Conservation (phyloP, 371 early-diverging fungal genomes). For the Mortierella sp. region DNA sequence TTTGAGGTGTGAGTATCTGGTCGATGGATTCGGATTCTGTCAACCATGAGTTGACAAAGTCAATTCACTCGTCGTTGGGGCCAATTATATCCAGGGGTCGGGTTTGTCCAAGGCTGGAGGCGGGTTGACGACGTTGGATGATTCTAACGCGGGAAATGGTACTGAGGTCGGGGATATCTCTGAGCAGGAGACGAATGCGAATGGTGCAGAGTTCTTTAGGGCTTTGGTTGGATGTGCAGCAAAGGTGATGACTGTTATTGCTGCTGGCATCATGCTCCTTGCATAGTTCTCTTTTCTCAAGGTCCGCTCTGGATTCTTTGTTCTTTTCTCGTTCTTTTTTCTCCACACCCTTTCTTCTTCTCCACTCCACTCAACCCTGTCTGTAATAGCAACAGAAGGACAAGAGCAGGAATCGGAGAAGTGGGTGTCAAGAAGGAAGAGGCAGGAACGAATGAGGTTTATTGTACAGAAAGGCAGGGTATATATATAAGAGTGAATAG, state of each 20-base stretch:
- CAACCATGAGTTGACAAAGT: slow-evolving; percentile 42
- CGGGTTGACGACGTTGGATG: background rate
- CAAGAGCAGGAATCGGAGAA: too few relatives aligned
- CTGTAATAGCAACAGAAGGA: too few relatives aligned
- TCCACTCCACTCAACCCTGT: background rate
- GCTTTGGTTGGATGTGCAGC: slow-evolving; percentile 15
- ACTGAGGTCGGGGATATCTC: background rate
- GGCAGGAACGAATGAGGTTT: too few relatives aligned
- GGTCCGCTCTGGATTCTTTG: background rate
- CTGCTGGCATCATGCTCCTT: slow-evolving; percentile 29
- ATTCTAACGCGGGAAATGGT: background rate
- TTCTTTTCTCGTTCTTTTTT: background rate
- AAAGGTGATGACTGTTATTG: slow-evolving; percentile 29
- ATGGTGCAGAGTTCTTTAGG: background rate
- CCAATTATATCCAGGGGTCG: slow-evolving; percentile 24
- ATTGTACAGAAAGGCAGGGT: too few relatives aligned
- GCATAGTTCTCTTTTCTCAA: slow-evolving; percentile 17
- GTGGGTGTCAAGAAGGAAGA: too few relatives aligned
- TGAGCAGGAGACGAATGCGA: background rate
- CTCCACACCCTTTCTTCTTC: background rate
- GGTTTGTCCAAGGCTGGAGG: background rate
- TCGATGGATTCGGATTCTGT: slow-evolving; percentile 55
- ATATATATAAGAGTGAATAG: too few relatives aligned
- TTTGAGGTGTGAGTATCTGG: slow-evolving; percentile 55
- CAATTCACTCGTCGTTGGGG: slow-evolving; percentile 38